Base-by-base conservation (phyloP, 2,329 filamentous ascomycete genomes). In the Colletotrichum sp. region DNA sequence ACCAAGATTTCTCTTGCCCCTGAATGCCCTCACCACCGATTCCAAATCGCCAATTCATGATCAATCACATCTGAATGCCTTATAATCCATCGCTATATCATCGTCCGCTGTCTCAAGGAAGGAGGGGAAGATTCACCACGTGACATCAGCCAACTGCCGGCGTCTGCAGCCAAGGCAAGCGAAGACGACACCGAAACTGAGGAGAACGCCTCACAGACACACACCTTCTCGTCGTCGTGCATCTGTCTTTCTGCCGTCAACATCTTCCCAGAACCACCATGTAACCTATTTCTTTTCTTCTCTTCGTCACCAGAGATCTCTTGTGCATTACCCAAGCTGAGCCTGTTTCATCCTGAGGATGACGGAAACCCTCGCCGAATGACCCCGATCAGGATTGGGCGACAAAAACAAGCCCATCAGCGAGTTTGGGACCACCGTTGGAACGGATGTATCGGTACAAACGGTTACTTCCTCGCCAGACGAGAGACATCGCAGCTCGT, bases 271-370 rank as follows among this genome's bases (percentile, higher is more conserved):
- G 15, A 52, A 52, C 39, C 18, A 32, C 26, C 64, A 48, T 26
- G 12, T 44, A 30, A 59, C 34, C 22, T 68, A 12, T 44, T 24
- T 34, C 10, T 16, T 75, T 75, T 68, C 73, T 73, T 68, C 60
- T 75, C 64, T 24, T 48, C 64, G 24, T 36, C 44, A 28, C 32
- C 57, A 70, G 55, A 24, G 64, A 48, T n/a, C 30, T n/a, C 30
- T 30, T 24, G 30, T 52, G 44, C n/a, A 52, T 52, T 13, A 68
- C 28, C 48, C 30, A 64, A 18, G 8, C n/a, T 22, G n/a, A 60
- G 16, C 34, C 59, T 39, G 73, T 75, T 65, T 73, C 73, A 73
- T 32, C 64, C 32, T 63, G 70, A 72, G 48, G 34, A 64, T 44
- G 73, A 59, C 59, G 64, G 44, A 52, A 44, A 32, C 57, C 24